phyloP scores from a whole-genome alignment of 1,284 basidiomycete genomes.

The Leccinum solheimii region DNA sequence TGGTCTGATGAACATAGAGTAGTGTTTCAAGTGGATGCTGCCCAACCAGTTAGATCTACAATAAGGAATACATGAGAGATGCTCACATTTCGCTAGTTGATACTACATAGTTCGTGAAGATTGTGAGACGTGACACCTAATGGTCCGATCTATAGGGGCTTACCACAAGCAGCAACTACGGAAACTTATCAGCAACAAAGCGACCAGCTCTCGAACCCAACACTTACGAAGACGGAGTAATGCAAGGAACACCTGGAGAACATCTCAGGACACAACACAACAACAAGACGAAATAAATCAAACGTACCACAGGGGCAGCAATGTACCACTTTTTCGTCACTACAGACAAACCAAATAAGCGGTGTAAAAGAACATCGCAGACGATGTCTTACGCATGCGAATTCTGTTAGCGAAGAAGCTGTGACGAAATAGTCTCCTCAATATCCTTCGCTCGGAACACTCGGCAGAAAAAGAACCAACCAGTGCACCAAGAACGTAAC shows the following conservation, averaged over 20 bases:
- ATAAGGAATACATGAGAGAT: accelerated
- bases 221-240: slow-evolving; percentile 37
- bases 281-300: too few relatives aligned
- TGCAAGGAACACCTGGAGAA: slow-evolving; percentile 28
- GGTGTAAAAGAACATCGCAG: neutral
- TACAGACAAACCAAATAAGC: slow-evolving; percentile 15
- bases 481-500: slow-evolving; percentile 37
- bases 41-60: neutral
- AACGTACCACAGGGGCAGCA: slow-evolving; percentile 31
- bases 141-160: neutral
- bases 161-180: slow-evolving; percentile 33
- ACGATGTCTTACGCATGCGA: slow-evolving; percentile 28
- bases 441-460: neutral
- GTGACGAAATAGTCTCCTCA: neutral
- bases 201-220: neutral
- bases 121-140: neutral
- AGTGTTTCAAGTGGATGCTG: slow-evolving; percentile 32
- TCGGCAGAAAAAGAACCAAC: slow-evolving; percentile 11
- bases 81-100: slow-evolving; percentile 34
- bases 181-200: slow-evolving; percentile 4
- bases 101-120: slow-evolving; percentile 17
- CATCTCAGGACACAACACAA: neutral
- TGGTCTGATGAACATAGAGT: slow-evolving; percentile 32
- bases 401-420: slow-evolving; percentile 37
- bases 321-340: slow-evolving; percentile 37